Evolutionary conservation across 345 rosid species (phyloP), one percentile per base, ranked within the genome.

Genomic region (Euphorbia peplus): DNA sequence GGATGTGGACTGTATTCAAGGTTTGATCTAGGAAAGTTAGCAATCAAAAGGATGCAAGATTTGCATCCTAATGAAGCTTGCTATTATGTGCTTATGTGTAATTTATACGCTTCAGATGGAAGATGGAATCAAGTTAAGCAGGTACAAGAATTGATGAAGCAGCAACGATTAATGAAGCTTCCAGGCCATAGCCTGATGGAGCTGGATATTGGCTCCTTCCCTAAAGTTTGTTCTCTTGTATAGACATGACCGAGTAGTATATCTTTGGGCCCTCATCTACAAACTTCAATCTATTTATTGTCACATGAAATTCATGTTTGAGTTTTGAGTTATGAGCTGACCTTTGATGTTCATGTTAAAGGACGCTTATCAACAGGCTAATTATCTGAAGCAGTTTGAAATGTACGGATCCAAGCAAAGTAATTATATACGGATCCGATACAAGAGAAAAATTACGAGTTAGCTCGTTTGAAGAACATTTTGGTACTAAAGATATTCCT

Each of bases 1-100:
- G 98, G 98, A 32, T 93, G 98, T 69, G 83, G 88, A 60, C 83
- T 90, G 68, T 82, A 90, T 79, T 86, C 96, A 11, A 87, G 96
- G 79, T 84, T 88, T 69, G 98, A 90, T 80, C 88, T 90, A 22
- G 98, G 92, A 51, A 87, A 87, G 81, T 28, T 73, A 50, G 93
- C 82, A 68, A 79, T 88, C 41, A 83, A 62, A 79, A 86, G 78
- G 82, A 87, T 90, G 92, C 72, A 85, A 2, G 83, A 81, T 64
- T 71, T 84, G 52, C 77, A 85, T 80, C 93, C 92, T 57, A 82
- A 83, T 57, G 70, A 86, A 67, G 93, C 96, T 59, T 87, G 90
- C 69, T 93, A 93, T 70, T 90, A 84, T 76, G 93, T 93, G 54
- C 88, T 93, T 16, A 67, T 87, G 25, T 82, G 86, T 42, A 93